phyloP scores from a whole-genome alignment of 345 rosid species.

The Clausena lansium region DNA sequence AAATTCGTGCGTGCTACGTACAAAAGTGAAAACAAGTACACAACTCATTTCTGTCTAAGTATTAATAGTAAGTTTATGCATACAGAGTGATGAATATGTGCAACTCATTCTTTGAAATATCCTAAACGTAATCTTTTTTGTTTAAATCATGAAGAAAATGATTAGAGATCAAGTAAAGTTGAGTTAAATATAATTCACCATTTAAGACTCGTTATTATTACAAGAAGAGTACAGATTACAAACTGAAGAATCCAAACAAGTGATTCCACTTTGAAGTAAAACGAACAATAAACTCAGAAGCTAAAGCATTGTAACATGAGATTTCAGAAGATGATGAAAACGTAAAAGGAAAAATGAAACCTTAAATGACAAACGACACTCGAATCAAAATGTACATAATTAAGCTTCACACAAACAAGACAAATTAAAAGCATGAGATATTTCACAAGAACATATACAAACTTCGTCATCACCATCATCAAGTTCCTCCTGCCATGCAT shows the following conservation, averaged over 20 bases:
- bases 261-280: not conserved
- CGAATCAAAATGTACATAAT: not conserved
- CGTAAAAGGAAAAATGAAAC: not conserved
- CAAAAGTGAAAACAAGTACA: too few species aligned
- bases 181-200: not conserved
- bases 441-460: not conserved
- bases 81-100: too few species aligned
- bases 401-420: not conserved
- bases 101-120: too few species aligned
- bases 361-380: not conserved
- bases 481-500: too few species aligned
- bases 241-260: not conserved
- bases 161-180: not conserved
- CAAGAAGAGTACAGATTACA: not conserved
- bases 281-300: not conserved
- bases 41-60: too few species aligned
- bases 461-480: not conserved
- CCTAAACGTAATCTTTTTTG: not conserved
- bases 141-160: too few species aligned
- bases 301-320: not conserved
- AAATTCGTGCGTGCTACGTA: too few species aligned
- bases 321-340: too few species aligned
- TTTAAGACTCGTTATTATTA: not conserved
- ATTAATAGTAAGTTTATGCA: too few species aligned
- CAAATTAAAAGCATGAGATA: not conserved